Conservation (phyloP, 1,284 basidiomycete species). For the Ceratobasidium sp. region DNA sequence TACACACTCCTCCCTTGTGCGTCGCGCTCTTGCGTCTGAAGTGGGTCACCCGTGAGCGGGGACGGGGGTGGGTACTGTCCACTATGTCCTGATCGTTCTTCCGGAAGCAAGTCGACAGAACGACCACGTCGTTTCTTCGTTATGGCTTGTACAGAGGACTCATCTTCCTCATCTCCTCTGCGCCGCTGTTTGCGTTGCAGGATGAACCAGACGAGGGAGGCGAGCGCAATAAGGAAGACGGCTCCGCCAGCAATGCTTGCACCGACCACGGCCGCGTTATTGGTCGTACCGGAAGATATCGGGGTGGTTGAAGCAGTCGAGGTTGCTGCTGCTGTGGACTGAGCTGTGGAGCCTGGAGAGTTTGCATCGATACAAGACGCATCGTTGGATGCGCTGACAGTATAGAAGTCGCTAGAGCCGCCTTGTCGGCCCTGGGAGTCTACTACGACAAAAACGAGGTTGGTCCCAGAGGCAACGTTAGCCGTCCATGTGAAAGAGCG, state of each 20-base stretch:
- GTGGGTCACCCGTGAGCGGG: constrained; percentile 34
- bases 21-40: constrained; percentile 8
- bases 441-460: constrained; percentile 65
- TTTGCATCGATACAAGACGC: constrained; percentile 59
- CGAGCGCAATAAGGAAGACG: constrained; percentile 59
- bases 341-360: constrained; percentile 60
- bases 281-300: constrained; percentile 45
- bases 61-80: constrained; percentile 36
- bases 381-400: constrained; percentile 61
- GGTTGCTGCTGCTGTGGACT: constrained; percentile 48
- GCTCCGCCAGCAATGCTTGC: constrained; percentile 66
- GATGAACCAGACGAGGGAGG: constrained; percentile 61
- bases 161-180: background rate
- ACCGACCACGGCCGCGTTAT: constrained; percentile 58
- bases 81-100: constrained; percentile 26
- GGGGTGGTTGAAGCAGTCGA: constrained; percentile 41
- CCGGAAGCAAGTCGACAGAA: constrained; percentile 23
- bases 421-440: constrained; percentile 59
- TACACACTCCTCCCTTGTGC: constrained; percentile 44
- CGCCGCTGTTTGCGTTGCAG: constrained; percentile 47
- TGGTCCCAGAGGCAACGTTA: constrained; percentile 65
- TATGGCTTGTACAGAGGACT: constrained; percentile 2
- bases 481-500: constrained; percentile 63
- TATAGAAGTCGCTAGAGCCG: constrained; percentile 42
- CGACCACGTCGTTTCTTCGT: constrained; percentile 38